Evolutionary conservation across 1,139 yeast genomes (phyloP).

Genomic region (Sugiyamaella japonica): DNA sequence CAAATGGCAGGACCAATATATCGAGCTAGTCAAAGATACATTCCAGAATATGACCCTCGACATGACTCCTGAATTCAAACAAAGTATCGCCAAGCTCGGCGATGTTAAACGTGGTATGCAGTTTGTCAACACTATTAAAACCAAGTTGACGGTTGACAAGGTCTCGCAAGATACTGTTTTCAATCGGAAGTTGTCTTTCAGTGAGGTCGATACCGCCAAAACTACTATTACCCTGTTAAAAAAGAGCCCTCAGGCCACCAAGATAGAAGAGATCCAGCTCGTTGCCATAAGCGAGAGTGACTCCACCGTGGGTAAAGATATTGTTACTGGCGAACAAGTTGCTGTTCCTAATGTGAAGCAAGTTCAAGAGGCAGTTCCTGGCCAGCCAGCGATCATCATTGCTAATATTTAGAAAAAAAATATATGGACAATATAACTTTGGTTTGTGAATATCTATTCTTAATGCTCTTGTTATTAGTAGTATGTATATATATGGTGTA

Average conservation of each 20-base stretch:
- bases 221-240: constrained; percentile 53
- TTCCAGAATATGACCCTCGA: constrained; percentile 49
- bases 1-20: constrained; percentile 90
- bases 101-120: constrained; percentile 96
- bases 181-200: constrained; percentile 79
- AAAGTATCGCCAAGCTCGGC: constrained; percentile 43
- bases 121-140: constrained; percentile 80
- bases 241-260: constrained; percentile 65
- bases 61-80: constrained; percentile 42
- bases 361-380: constrained; percentile 85
- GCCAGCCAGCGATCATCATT: constrained; percentile 83
- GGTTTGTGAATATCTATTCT: constrained; percentile 11
- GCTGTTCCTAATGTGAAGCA: constrained; percentile 68
- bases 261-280: constrained; percentile 57
- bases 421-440: constrained; percentile 11
- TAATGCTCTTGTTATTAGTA: background rate
- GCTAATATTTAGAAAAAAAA: constrained; percentile 47
- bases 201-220: constrained; percentile 70
- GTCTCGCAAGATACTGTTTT: constrained; percentile 71
- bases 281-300: constrained; percentile 56
- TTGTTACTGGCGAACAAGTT: constrained; percentile 68
- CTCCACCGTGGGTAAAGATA: constrained; percentile 58
- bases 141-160: constrained; percentile 56
- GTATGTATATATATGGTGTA: background rate
- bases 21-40: constrained; percentile 77